Conservation (phyloP, 345 rosid species). For the Acer saccharum region DNA sequence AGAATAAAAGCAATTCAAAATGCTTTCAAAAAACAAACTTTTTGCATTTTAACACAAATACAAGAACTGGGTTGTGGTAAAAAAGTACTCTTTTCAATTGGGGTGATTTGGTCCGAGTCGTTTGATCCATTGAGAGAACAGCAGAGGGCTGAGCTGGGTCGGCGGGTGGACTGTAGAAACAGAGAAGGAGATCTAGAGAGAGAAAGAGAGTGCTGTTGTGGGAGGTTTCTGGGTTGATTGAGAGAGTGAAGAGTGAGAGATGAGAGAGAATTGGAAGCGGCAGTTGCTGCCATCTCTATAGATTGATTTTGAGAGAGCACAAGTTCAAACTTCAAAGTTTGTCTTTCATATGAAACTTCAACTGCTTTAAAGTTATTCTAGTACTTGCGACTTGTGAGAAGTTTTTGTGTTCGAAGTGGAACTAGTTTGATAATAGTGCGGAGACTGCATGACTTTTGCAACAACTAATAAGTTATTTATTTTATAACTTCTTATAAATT, state of each 20-base stretch:
- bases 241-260: not conserved
- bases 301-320: not conserved
- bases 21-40: not conserved
- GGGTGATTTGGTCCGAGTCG: not conserved
- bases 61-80: not conserved
- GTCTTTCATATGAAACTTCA: not conserved
- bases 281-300: not conserved
- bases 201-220: not conserved
- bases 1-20: not conserved
- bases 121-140: conserved; percentile 13
- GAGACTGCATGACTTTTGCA: too few species aligned
- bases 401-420: too few species aligned
- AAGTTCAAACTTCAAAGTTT: not conserved
- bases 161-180: not conserved
- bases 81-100: conserved; percentile 9
- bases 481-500: too few species aligned
- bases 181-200: conserved; percentile 5
- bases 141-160: not conserved
- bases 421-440: too few species aligned
- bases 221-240: not conserved
- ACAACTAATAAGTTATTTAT: too few species aligned
- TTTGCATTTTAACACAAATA: not conserved
- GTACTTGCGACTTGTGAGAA: too few species aligned
- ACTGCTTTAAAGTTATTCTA: too few species aligned
- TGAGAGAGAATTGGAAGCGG: not conserved